A percentile compares a stretch with the other conserved stretches of the same genome.
phyloP scores from a whole-genome alignment of 352 stramenopile species.

The Plasmopara muralis region DNA sequence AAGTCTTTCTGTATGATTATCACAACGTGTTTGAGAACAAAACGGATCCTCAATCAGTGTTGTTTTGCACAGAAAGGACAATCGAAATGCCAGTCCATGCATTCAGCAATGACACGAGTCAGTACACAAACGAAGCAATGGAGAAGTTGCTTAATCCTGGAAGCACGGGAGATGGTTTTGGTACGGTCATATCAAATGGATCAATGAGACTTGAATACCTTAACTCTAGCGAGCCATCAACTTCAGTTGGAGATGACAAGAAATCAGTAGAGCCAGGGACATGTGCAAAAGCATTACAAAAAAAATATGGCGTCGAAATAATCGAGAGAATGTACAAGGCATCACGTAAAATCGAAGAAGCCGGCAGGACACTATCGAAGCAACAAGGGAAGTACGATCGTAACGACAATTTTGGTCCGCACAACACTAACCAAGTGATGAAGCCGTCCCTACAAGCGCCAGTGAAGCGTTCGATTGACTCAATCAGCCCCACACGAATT shows the following conservation, averaged over 20 bases:
- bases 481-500: slow-evolving; percentile 13
- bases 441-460: slow-evolving; percentile 9
- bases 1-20: too few relatives aligned
- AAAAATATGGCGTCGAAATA: slow-evolving; percentile 6
- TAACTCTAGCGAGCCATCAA: slow-evolving; percentile 27
- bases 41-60: too few relatives aligned
- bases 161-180: too few relatives aligned
- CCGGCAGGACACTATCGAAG: slow-evolving; percentile 2
- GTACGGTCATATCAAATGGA: slow-evolving; percentile 21
- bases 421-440: slow-evolving; percentile 11
- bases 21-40: too few relatives aligned
- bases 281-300: background rate
- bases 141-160: too few relatives aligned
- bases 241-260: slow-evolving; percentile 15
- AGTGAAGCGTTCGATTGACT: slow-evolving; percentile 7
- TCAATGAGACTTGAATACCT: slow-evolving; percentile 38
- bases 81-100: too few relatives aligned
- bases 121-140: too few relatives aligned
- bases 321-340: background rate
- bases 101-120: too few relatives aligned
- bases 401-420: slow-evolving; percentile 6
- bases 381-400: slow-evolving; percentile 7
- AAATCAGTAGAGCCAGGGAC: slow-evolving; percentile 4
- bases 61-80: too few relatives aligned
- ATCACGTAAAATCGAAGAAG: background rate